Evolutionary conservation across 192 early-diverging fungal species (phyloP).

Genomic region (Glomus cerebriforme): DNA sequence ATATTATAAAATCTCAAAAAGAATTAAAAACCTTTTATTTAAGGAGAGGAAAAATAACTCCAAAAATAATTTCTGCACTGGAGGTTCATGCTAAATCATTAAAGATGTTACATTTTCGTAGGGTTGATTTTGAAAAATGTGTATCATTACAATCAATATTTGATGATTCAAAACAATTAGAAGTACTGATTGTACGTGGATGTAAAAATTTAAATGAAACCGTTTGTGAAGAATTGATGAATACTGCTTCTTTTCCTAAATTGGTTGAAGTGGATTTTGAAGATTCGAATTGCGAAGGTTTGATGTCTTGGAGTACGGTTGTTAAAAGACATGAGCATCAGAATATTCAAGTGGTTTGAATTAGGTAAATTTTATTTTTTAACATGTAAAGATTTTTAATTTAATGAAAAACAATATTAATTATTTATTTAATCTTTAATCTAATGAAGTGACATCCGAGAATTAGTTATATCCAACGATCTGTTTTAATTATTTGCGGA

Average conservation of each 20-base stretch:
- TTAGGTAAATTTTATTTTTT: neutral
- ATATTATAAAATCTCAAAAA: constrained; percentile 1
- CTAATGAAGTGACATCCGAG: no score
- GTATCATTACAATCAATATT: neutral
- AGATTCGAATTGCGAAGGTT: neutral
- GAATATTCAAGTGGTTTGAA: neutral
- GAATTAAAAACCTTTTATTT: neutral
- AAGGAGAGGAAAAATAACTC: neutral
- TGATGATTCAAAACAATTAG: neutral
- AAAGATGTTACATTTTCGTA: neutral
- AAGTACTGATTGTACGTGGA: neutral
- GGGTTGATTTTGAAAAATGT: neutral
- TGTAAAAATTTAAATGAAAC: constrained; percentile 5
- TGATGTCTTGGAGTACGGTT: neutral
- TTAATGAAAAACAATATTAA: no score
- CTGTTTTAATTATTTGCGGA: no score
- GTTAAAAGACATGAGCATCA: neutral
- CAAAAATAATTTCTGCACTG: neutral
- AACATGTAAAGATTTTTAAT: no score
- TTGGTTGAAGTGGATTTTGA: constrained; percentile 1
- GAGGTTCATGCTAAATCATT: neutral
- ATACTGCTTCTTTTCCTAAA: neutral
- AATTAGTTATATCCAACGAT: no score
- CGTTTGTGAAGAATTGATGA: neutral
- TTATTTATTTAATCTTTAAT: no score